phyloP scores from a whole-genome alignment of 805 yeast species.

The Zygoascus tannicola region DNA sequence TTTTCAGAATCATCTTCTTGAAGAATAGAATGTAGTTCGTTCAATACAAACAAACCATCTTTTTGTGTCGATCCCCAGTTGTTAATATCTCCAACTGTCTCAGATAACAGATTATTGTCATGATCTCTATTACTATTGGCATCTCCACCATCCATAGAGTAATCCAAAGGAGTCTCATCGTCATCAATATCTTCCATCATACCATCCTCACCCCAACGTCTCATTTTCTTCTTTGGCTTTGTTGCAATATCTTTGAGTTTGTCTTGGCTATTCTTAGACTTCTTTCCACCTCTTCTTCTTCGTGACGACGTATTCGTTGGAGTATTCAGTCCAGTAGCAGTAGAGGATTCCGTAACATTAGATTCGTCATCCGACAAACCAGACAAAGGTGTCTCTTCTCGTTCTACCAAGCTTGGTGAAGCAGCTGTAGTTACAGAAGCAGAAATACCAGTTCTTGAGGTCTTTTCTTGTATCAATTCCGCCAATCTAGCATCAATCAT shows the following conservation, averaged over 20 bases:
- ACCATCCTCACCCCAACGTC: slow-evolving; percentile 67
- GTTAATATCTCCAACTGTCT: slow-evolving; percentile 20
- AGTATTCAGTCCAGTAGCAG: not conserved
- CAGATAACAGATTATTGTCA: slow-evolving; percentile 27
- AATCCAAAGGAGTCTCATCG: slow-evolving; percentile 42
- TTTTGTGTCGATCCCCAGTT: slow-evolving; percentile 35
- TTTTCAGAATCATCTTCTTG: slow-evolving; percentile 13
- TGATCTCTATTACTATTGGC: slow-evolving; percentile 22
- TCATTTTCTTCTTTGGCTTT: slow-evolving; percentile 34
- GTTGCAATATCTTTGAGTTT: not conserved
- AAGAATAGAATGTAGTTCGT: slow-evolving; percentile 49
- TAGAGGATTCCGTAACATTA: not conserved
- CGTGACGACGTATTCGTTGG: slow-evolving; percentile 6
- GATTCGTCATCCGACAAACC: slow-evolving; percentile 1
- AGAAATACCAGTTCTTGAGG: not conserved
- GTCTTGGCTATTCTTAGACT: slow-evolving; percentile 12
- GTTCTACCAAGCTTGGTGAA: not conserved
- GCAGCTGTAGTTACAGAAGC: not conserved
- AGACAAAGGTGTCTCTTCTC: slow-evolving; percentile 3
- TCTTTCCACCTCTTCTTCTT: slow-evolving; percentile 15
- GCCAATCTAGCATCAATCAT: slow-evolving; percentile 26
- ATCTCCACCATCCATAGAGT: slow-evolving; percentile 33
- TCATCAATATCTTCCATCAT: slow-evolving; percentile 36
- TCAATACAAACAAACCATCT: slow-evolving; percentile 55
- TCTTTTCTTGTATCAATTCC: slow-evolving; percentile 17